Percentiles rank a stretch among this genome's conserved stretches.
Conservation (phyloP, 129 eudicot species). For the Chrysanthemum lavandulifolium region DNA sequence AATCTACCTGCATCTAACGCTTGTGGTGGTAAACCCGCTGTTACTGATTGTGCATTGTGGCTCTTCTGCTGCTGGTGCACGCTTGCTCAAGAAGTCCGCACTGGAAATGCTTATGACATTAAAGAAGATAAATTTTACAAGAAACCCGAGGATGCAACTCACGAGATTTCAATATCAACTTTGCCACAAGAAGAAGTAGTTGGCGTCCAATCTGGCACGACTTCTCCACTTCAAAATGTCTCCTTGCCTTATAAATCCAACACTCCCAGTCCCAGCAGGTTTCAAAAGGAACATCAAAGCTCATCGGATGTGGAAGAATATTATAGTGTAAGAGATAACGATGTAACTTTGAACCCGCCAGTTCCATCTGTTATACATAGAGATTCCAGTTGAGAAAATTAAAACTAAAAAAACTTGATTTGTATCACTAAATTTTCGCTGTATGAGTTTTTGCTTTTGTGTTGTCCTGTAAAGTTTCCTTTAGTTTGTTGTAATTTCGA, state of each 20-base stretch:
- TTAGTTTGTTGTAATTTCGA: constrained; percentile 22
- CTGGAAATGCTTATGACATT: constrained; percentile 78
- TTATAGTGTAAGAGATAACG: constrained; percentile 30
- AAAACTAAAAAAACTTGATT: background rate
- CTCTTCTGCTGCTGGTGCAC: constrained; percentile 98
- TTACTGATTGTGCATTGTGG: constrained; percentile 84
- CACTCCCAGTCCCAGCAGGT: constrained; percentile 55
- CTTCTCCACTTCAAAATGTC: constrained; percentile 40
- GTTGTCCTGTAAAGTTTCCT: constrained; percentile 22
- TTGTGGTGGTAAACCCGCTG: constrained; percentile 70
- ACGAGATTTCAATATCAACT: constrained; percentile 39
- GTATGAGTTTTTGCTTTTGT: constrained; percentile 20
- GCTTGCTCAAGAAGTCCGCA: constrained; percentile 94
- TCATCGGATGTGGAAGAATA: constrained; percentile 40
- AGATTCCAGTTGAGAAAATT: constrained; percentile 36
- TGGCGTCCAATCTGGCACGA: constrained; percentile 40
- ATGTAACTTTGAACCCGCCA: constrained; percentile 68
- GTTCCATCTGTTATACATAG: constrained; percentile 49
- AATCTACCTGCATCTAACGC: constrained; percentile 63
- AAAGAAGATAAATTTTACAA: constrained; percentile 64
- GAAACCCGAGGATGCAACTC: constrained; percentile 33
- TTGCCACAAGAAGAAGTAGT: constrained; percentile 54
- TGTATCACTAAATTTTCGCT: constrained; percentile 5
- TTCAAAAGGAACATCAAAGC: constrained; percentile 35
- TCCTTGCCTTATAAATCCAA: constrained; percentile 32